A percentile compares a stretch with the other conserved stretches of the same genome.
Evolutionary conservation across 495 filamentous ascomycete species (phyloP).

Genomic region (Penicillium herquei): DNA sequence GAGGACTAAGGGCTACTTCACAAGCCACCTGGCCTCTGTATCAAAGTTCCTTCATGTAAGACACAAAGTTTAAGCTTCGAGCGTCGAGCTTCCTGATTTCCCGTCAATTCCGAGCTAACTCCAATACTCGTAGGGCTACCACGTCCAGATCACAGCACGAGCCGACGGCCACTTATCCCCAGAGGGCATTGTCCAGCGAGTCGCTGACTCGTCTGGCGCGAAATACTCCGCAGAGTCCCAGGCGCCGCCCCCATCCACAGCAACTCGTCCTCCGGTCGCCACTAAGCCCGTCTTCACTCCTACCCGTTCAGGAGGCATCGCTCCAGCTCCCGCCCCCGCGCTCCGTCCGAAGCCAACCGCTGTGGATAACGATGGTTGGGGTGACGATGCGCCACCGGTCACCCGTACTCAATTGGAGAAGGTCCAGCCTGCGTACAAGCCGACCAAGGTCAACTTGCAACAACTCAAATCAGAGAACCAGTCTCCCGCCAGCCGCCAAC

Average conservation of each 20-base stretch:
- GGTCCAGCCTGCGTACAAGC: constrained; percentile 87
- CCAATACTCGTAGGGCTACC: constrained; percentile 66
- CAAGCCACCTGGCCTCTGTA: constrained; percentile 84
- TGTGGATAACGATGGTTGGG: constrained; percentile 83
- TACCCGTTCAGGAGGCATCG: constrained; percentile 61
- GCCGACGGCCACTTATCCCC: constrained; percentile 85
- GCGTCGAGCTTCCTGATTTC: neutral
- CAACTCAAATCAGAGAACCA: constrained; percentile 68
- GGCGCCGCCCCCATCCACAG: constrained; percentile 41
- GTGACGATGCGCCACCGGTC: constrained; percentile 85
- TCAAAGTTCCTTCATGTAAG: constrained; percentile 83
- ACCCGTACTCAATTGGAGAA: constrained; percentile 88
- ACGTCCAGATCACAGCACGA: constrained; percentile 93
- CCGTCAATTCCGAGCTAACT: neutral
- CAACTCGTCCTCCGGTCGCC: constrained; percentile 66
- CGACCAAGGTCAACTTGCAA: constrained; percentile 88
- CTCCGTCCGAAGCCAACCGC: constrained; percentile 28
- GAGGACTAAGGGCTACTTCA: constrained; percentile 96
- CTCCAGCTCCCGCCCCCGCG: constrained; percentile 48
- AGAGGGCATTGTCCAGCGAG: constrained; percentile 84
- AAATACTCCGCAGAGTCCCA: constrained; percentile 77
- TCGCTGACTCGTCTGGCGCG: constrained; percentile 92
- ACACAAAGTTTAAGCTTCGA: neutral
- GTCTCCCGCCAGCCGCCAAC: constrained; percentile 51
- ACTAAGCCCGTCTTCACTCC: constrained; percentile 90